Evolutionary conservation across 2,329 filamentous ascomycete genomes (phyloP).

Genomic region (Phialophora expanda): DNA sequence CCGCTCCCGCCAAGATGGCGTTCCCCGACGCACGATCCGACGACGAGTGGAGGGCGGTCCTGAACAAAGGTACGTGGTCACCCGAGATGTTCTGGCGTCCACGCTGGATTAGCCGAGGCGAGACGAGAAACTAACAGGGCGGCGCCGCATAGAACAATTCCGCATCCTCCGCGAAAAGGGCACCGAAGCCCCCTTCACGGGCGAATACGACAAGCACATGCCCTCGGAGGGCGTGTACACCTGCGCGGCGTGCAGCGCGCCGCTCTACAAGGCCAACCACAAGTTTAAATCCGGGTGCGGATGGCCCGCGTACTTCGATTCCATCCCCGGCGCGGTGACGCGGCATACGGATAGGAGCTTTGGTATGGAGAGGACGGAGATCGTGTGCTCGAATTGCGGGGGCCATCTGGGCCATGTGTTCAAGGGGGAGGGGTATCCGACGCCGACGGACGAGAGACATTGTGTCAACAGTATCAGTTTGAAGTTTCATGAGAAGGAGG

Average conservation of each 20-base stretch:
- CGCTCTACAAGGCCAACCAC: constrained; percentile 88
- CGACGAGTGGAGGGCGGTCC: constrained; percentile 85
- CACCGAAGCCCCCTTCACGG: constrained; percentile 80
- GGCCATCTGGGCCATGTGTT: constrained; percentile 91
- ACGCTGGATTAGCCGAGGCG: background rate
- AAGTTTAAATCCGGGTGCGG: constrained; percentile 97
- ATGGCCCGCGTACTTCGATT: constrained; percentile 98
- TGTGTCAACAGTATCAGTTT: constrained; percentile 94
- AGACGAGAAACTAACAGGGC: background rate
- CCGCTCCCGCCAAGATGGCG: constrained; percentile 55
- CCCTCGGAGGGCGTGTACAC: constrained; percentile 77
- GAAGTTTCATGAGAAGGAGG: constrained; percentile 70
- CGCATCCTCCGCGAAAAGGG: constrained; percentile 89
- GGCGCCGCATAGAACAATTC: constrained; percentile 81
- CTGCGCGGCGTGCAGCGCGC: constrained; percentile 83
- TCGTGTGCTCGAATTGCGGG: constrained; percentile 92
- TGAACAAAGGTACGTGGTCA: constrained; percentile 66
- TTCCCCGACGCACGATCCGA: constrained; percentile 81
- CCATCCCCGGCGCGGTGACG: constrained; percentile 85
- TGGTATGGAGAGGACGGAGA: constrained; percentile 88
- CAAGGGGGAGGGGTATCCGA: constrained; percentile 82
- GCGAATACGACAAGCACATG: constrained; percentile 86
- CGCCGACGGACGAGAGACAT: constrained; percentile 92
- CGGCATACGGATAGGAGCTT: constrained; percentile 76
- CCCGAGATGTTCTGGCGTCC: too few species aligned